Evolutionary conservation across 257 asterid genomes (phyloP).

Genomic region (Catharanthus roseus): DNA sequence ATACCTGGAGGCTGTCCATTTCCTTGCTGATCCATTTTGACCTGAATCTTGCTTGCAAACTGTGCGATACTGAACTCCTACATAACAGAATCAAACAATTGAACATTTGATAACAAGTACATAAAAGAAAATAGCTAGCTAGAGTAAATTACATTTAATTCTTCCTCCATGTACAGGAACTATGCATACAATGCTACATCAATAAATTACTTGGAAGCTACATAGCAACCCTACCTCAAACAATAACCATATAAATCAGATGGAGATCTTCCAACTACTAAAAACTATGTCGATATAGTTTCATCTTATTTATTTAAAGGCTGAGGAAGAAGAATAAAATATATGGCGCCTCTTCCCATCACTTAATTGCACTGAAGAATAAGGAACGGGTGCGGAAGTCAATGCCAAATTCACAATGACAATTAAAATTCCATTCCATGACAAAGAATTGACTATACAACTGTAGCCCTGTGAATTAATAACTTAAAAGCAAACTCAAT

Average conservation of each 20-base stretch:
- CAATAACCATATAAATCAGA: background rate
- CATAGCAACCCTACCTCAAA: background rate
- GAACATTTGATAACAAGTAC: background rate
- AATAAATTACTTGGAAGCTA: background rate
- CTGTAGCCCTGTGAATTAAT: background rate
- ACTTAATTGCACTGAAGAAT: background rate
- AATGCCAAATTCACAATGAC: background rate
- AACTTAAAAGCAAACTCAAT: background rate
- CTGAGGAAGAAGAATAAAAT: background rate
- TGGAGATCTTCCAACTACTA: background rate
- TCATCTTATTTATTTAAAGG: too few species aligned
- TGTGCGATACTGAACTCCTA: slow-evolving; percentile 12
- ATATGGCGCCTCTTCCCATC: background rate
- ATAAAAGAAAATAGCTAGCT: background rate
- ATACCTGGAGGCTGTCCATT: slow-evolving; percentile 74
- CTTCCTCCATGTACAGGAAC: background rate
- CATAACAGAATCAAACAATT: slow-evolving; percentile 4
- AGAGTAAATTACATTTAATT: background rate
- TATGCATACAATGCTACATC: background rate
- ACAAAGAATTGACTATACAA: background rate
- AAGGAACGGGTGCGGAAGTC: background rate
- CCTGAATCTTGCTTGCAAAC: slow-evolving; percentile 16
- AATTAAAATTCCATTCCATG: background rate
- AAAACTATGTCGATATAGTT: background rate
- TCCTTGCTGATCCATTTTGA: slow-evolving; percentile 81